phyloP scores from a whole-genome alignment of 441 rosid species.

The Euphorbia corollata region DNA sequence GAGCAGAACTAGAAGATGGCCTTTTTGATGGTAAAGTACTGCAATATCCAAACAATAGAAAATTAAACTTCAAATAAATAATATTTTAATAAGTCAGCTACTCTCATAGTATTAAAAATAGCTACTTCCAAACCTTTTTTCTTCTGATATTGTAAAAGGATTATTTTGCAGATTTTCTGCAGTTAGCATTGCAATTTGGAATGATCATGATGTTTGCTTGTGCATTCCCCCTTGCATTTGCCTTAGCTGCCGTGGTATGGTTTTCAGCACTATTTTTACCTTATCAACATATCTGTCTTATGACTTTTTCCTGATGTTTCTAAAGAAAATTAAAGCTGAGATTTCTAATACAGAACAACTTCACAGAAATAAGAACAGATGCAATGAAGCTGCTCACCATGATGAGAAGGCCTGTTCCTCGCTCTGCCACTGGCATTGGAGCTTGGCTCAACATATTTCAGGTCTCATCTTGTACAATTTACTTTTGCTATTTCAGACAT shows the following conservation, averaged over 20 bases:
- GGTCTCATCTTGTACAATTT: too few species aligned
- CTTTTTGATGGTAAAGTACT: constrained; percentile 71
- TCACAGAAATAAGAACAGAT: constrained; percentile 76
- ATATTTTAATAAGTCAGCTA: not conserved
- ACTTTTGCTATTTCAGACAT: too few species aligned
- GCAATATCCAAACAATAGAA: not conserved
- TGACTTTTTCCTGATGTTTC: not conserved
- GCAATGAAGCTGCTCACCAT: constrained; percentile 72
- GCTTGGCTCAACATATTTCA: constrained; percentile 96
- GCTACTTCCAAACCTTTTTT: not conserved
- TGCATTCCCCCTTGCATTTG: constrained; percentile 85
- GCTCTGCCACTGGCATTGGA: constrained; percentile 70
- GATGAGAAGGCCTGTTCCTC: constrained; percentile 79
- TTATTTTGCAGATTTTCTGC: constrained; percentile 55
- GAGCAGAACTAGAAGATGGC: constrained; percentile 86
- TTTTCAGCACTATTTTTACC: constrained; percentile 13
- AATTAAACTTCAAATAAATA: not conserved
- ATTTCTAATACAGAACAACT: constrained; percentile 48
- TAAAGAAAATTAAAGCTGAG: constrained; percentile 14
- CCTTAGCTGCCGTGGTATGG: constrained; percentile 65
- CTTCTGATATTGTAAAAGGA: constrained; percentile 10
- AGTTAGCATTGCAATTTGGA: constrained; percentile 84
- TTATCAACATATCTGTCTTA: constrained; percentile 1
- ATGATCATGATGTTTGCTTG: constrained; percentile 99
- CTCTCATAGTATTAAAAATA: not conserved